Conservation (phyloP, 768 basidiomycete genomes). For the Leucocoprinus leucothites region DNA sequence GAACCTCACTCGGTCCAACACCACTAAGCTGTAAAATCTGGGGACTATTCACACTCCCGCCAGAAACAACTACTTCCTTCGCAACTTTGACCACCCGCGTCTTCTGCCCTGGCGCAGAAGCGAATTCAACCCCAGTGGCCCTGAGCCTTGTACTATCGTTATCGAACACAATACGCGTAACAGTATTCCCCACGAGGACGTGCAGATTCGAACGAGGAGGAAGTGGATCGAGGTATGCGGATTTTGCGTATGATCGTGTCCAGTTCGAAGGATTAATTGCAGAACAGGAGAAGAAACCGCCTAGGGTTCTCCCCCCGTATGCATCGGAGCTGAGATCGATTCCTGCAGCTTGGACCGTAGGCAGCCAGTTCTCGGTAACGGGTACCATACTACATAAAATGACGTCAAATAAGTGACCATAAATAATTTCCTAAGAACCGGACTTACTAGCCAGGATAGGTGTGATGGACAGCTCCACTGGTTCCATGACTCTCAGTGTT, state of each 20-base stretch:
- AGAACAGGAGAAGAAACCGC: slow-evolving; percentile 53
- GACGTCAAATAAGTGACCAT: slow-evolving; percentile 21
- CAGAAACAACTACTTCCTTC: slow-evolving; percentile 58
- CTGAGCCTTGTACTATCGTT: slow-evolving; percentile 32
- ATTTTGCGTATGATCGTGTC: slow-evolving; percentile 65
- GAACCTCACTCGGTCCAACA: slow-evolving; percentile 52
- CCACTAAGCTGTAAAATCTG: slow-evolving; percentile 56
- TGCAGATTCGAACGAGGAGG: slow-evolving; percentile 61
- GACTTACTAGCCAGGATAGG: slow-evolving; percentile 54
- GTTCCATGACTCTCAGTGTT: slow-evolving; percentile 46
- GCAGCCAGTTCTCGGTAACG: slow-evolving; percentile 56
- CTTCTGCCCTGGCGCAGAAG: slow-evolving; percentile 23
- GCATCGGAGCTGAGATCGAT: slow-evolving; percentile 41
- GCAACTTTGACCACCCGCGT: slow-evolving; percentile 46
- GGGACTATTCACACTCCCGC: slow-evolving; percentile 51
- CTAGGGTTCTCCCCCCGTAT: slow-evolving; percentile 47
- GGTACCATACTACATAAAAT: slow-evolving; percentile 45
- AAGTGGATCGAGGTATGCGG: slow-evolving; percentile 64
- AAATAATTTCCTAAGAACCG: slow-evolving; percentile 23
- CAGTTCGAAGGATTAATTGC: slow-evolving; percentile 64
- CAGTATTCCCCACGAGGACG: slow-evolving; percentile 58
- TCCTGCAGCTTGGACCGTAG: slow-evolving; percentile 46
- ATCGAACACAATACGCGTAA: slow-evolving; percentile 50
- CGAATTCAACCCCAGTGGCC: slow-evolving; percentile 39
- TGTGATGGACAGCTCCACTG: slow-evolving; percentile 38